Percentiles rank a stretch among this genome's conserved stretches.
Conservation (phyloP, 345 rosid species). For the Aquilaria yunnanensis region DNA sequence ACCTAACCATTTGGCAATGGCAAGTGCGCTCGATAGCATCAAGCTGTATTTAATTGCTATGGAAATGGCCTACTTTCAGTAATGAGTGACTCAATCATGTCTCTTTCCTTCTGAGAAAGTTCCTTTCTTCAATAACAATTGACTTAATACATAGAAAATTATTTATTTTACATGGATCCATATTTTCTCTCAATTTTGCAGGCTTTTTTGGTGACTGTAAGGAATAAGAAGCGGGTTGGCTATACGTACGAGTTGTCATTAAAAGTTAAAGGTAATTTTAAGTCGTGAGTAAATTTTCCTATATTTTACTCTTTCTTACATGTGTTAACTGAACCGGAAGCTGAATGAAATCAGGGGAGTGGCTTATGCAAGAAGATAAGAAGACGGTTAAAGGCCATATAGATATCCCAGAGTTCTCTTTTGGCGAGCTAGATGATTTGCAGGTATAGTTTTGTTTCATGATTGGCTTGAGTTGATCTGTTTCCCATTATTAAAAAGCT, state of each 20-base stretch:
- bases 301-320: background rate
- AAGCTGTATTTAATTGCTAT: background rate
- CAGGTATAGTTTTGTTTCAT: slow-evolving; percentile 41
- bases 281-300: background rate
- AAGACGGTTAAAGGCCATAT: slow-evolving; percentile 56
- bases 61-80: too few relatives aligned
- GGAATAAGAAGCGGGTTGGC: slow-evolving; percentile 89
- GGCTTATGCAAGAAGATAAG: slow-evolving; percentile 60
- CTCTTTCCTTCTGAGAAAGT: too few relatives aligned
- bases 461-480: too few relatives aligned
- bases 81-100: too few relatives aligned
- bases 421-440: slow-evolving; percentile 88
- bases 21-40: background rate
- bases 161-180: too few relatives aligned
- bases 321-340: slow-evolving; percentile 4
- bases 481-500: too few relatives aligned
- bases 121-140: too few relatives aligned
- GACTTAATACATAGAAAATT: too few relatives aligned
- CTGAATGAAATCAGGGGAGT: slow-evolving; percentile 52
- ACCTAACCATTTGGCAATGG: background rate
- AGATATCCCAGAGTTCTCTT: slow-evolving; percentile 80
- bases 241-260: slow-evolving; percentile 76
- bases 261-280: slow-evolving; percentile 54
- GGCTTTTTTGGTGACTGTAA: slow-evolving; percentile 90
- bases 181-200: slow-evolving; percentile 17